Base-by-base conservation (phyloP, 2,329 filamentous ascomycete species). In the Didymella arachidicola region DNA sequence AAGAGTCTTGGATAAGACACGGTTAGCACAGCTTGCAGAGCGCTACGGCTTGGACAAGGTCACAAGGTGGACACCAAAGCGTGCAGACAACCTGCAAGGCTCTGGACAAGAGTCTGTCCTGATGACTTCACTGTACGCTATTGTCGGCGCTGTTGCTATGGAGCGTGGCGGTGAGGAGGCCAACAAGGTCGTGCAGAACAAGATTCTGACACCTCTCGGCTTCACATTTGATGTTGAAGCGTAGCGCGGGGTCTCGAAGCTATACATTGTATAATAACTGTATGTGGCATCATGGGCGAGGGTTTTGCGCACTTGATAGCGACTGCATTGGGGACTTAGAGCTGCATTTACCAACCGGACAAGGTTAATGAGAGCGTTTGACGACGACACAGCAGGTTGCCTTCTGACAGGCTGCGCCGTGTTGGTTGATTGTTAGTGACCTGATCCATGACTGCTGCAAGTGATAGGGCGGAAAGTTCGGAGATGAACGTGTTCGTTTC, bases 61-160 rank as follows among this genome's bases (percentile, higher is more conserved):
- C 25, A 80, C 97, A 65, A 84, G 95, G 79, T 98, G 95, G 95
- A 91, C 90, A 77, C 95, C 95, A 27, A 87, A 86, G 80, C 84
- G 89, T 81, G 84, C 87, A 22, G 81, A 88, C 61, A 88, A 93
- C 68, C 82, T 96, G 53, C 76, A 84, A 50, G 79, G 81, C 18
- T 97, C 92, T 0, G 95, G 95, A 65, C 78, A 90, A 27, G 85
- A 91, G 26, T 82, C 88, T 4, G 88, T 98, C 25, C 80, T 96
- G 54, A 86, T 89, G 47, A 88, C 92, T 61, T 87, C 92, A 3
- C 71, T 99, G 54, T 92, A 93, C 74, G 92, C 93, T 44, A 89
- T 99, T 54, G 80, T 98, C 43, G 95, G 95, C 22, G 95, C 95
- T 11, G 79, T 99, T 52, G 89, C 92, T n/a, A 81, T 99, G 71